Conservation (phyloP, 83 land plant species). For the Thuja plicata region DNA sequence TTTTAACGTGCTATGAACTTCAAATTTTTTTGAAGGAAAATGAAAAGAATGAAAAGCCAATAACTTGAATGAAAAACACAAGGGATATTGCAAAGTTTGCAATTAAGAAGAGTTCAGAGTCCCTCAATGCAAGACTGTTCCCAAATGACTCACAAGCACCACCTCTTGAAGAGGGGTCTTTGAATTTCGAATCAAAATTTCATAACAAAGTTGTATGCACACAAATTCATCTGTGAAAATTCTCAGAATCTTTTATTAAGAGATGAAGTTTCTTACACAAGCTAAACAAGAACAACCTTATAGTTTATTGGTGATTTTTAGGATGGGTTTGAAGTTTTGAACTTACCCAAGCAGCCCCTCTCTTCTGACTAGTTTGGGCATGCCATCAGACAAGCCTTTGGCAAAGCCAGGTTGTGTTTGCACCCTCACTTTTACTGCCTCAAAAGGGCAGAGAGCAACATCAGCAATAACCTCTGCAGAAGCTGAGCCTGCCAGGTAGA, state of each 20-base stretch:
- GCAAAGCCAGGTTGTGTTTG: conserved; percentile 93
- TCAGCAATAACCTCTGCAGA: conserved; percentile 93
- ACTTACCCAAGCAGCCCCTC: conserved; percentile 72
- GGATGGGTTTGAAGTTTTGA: background rate
- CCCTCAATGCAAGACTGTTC: background rate
- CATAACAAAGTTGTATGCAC: too few species aligned
- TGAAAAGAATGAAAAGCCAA: background rate
- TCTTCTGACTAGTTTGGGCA: conserved; percentile 63
- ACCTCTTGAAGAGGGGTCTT: background rate
- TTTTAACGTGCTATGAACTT: background rate
- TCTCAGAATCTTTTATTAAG: background rate
- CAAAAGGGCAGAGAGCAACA: conserved; percentile 85
- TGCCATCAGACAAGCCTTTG: conserved; percentile 73
- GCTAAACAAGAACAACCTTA: conserved; percentile 1
- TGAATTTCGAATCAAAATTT: too few species aligned
- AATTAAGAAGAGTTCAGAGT: background rate
- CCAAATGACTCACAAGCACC: background rate
- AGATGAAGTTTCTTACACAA: conserved; percentile 3
- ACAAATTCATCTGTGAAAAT: too few species aligned
- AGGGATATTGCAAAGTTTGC: background rate
- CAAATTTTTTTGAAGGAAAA: background rate
- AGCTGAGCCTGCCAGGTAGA: conserved; percentile 91
- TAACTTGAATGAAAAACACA: background rate
- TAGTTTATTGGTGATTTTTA: background rate
- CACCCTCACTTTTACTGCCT: conserved; percentile 89